A percentile compares a stretch with the other conserved stretches of the same genome.
Evolutionary conservation across 83 land plant genomes (phyloP).

Genomic region (Thuja plicata): DNA sequence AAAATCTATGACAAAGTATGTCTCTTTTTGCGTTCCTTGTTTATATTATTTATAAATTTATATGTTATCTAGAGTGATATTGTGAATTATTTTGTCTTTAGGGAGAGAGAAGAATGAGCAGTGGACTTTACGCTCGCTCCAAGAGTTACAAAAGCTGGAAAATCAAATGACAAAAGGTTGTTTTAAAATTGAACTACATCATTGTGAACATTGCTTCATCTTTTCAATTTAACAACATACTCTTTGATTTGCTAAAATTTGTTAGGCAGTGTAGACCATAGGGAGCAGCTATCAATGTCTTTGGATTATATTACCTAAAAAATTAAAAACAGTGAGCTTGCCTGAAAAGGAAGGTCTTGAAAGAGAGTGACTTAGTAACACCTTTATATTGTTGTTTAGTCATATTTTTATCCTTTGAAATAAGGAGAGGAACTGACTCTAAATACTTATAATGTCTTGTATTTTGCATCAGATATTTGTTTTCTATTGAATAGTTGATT

Average conservation of each 20-base stretch:
- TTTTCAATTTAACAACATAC: not conserved
- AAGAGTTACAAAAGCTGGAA: conserved; percentile 87
- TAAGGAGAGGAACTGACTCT: not conserved
- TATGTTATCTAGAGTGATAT: not conserved
- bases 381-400: not conserved
- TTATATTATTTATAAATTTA: not conserved
- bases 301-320: not conserved
- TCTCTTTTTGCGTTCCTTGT: not conserved
- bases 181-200: not conserved
- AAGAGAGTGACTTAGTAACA: not conserved
- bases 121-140: conserved; percentile 83
- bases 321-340: not conserved
- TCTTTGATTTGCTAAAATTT: not conserved
- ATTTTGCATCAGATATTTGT: not conserved
- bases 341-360: too few species aligned
- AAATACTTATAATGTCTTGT: not conserved
- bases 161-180: conserved; percentile 70
- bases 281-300: not conserved
- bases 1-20: conserved; percentile 47
- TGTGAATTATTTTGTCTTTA: conserved; percentile 18
- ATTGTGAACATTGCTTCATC: not conserved
- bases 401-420: not conserved
- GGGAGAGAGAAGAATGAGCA: conserved; percentile 68
- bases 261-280: not conserved
- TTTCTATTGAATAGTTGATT: not conserved